These are phyloP conservation scores for Eleusine coracana DNA, from an alignment of 176 grass and related monocot species.

Conservation along the genomic window DNA sequence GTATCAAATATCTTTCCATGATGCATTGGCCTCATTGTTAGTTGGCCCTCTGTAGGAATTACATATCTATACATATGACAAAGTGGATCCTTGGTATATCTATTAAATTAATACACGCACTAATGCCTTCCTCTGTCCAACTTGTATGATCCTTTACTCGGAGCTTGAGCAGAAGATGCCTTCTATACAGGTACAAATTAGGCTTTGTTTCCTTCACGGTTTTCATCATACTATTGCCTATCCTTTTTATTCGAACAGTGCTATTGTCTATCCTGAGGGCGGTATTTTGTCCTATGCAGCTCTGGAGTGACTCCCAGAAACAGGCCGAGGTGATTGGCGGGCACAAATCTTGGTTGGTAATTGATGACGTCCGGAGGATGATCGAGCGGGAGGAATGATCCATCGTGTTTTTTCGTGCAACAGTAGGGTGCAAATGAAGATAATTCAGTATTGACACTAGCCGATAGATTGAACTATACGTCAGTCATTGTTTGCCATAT, in stretches of 20 bases:
- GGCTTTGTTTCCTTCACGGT: conserved; percentile 41
- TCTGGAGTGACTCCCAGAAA: conserved; percentile 64
- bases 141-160: conserved; percentile 30
- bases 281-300: conserved; percentile 51
- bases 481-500: neutral
- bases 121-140: conserved; percentile 51
- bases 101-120: conserved; percentile 26
- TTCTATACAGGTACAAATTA: conserved; percentile 77
- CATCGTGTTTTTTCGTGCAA: neutral
- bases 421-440: neutral
- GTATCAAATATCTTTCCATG: conserved; percentile 34
- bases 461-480: neutral
- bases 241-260: conserved; percentile 26
- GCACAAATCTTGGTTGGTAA: conserved; percentile 77
- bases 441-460: neutral
- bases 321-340: conserved; percentile 74
- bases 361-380: conserved; percentile 76
- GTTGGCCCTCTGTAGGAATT: conserved; percentile 37
- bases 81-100: conserved; percentile 33
- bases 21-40: conserved; percentile 44
- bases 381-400: conserved; percentile 76
- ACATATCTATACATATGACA: conserved; percentile 14
- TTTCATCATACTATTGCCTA: conserved; percentile 15
- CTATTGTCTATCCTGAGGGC: neutral
- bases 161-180: conserved; percentile 88